Conservation (phyloP, 1,284 basidiomycete species). For the Rhizoctonia solani region DNA sequence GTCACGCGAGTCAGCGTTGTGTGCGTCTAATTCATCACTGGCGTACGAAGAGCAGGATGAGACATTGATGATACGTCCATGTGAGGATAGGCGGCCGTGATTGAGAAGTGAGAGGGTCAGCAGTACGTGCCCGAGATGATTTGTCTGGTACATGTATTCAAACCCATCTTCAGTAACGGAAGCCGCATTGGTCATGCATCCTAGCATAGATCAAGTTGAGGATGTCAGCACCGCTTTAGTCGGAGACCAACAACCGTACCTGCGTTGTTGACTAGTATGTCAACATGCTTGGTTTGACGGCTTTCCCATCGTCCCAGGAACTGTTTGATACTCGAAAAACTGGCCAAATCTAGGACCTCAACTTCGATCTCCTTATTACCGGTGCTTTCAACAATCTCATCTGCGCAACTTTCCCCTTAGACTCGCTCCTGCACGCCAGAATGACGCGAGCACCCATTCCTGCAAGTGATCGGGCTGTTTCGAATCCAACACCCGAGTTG, state of each 20-base stretch:
- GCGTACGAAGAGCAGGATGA: constrained; percentile 10
- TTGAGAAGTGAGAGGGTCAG: neutral
- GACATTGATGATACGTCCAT: constrained; percentile 29
- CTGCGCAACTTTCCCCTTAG: constrained; percentile 3
- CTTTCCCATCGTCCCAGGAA: constrained; percentile 25
- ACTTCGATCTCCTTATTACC: constrained; percentile 11
- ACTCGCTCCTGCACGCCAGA: constrained; percentile 17
- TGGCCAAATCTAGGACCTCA: constrained; percentile 20
- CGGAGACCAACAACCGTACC: neutral
- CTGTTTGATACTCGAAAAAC: constrained; percentile 19
- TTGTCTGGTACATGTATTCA: constrained; percentile 7
- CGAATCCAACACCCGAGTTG: constrained; percentile 30
- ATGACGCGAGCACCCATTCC: constrained; percentile 25
- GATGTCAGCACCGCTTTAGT: neutral
- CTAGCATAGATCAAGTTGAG: neutral
- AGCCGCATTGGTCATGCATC: neutral
- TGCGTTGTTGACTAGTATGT: constrained; percentile 34
- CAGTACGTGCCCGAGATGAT: neutral
- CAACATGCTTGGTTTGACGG: constrained; percentile 4
- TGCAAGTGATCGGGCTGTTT: constrained; percentile 11
- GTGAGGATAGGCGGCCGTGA: neutral
- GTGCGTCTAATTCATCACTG: neutral
- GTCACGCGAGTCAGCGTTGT: neutral
- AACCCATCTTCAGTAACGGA: constrained; percentile 21
- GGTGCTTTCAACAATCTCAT: constrained; percentile 5